Evolutionary conservation across 2,329 filamentous ascomycete species (phyloP).

Genomic region (Colletotrichum sp.): DNA sequence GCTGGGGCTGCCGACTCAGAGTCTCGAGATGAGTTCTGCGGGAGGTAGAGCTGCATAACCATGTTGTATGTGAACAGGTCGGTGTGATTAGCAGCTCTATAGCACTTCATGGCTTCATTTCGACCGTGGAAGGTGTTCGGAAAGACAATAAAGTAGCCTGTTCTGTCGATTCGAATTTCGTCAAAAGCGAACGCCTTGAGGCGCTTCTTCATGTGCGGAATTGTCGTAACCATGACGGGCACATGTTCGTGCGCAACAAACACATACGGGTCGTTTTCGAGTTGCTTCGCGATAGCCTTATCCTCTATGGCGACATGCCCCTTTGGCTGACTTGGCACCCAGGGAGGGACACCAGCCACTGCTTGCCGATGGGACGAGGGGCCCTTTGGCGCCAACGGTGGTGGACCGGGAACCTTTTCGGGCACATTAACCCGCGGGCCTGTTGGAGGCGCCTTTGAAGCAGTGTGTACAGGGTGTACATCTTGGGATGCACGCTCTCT

Average conservation of each 20-base stretch:
- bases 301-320: conserved; percentile 65
- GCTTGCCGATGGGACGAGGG: conserved; percentile 65
- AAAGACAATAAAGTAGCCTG: conserved; percentile 93
- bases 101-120: conserved; percentile 82
- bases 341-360: conserved; percentile 29
- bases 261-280: conserved; percentile 84
- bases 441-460: conserved; percentile 36
- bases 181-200: conserved; percentile 83
- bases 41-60: conserved; percentile 78
- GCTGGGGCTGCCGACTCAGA: conserved; percentile 21
- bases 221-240: conserved; percentile 82
- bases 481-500: conserved; percentile 58
- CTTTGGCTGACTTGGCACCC: conserved; percentile 49
- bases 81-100: conserved; percentile 76
- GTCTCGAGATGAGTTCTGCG: conserved; percentile 22
- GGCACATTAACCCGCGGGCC: conserved; percentile 37
- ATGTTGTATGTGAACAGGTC: conserved; percentile 91
- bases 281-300: conserved; percentile 68
- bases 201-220: conserved; percentile 88
- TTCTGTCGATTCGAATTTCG: conserved; percentile 81
- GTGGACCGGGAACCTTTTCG: conserved; percentile 64
- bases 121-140: conserved; percentile 78
- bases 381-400: conserved; percentile 86
- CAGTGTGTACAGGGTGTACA: conserved; percentile 24
- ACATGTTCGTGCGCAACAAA: conserved; percentile 89